Evolutionary conservation across 768 basidiomycete genomes (phyloP).

Genomic region (Leccinum barrowsii): DNA sequence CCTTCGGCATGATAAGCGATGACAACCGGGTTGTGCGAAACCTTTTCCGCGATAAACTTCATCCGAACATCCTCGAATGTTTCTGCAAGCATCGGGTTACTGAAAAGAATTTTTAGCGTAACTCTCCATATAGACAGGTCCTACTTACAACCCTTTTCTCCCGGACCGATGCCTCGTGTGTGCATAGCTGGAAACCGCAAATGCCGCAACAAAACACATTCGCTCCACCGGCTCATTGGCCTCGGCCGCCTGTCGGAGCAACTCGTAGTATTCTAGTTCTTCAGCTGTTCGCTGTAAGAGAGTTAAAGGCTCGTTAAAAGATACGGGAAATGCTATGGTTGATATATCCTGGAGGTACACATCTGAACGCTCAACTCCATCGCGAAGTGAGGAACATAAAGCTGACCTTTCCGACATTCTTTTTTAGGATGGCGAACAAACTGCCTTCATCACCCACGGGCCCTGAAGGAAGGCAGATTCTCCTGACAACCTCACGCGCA

Average conservation of each 20-base stretch:
- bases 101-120: constrained; percentile 30
- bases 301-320: constrained; percentile 86
- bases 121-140: constrained; percentile 1
- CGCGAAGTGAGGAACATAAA: neutral
- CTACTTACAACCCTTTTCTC: constrained; percentile 81
- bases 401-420: constrained; percentile 81
- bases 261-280: constrained; percentile 72
- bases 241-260: constrained; percentile 64
- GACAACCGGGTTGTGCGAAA: constrained; percentile 78
- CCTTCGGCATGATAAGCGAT: constrained; percentile 89
- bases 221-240: constrained; percentile 59
- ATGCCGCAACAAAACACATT: constrained; percentile 76
- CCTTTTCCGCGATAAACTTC: constrained; percentile 86
- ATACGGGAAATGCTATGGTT: constrained; percentile 79
- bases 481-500: constrained; percentile 37
- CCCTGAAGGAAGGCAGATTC: constrained; percentile 58
- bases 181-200: constrained; percentile 81
- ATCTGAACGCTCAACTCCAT: neutral
- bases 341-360: constrained; percentile 60
- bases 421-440: constrained; percentile 77
- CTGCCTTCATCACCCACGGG: constrained; percentile 75
- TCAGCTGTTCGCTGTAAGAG: constrained; percentile 80
- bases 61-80: constrained; percentile 82
- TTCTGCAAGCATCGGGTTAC: constrained; percentile 86
- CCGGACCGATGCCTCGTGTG: constrained; percentile 78